A percentile compares a stretch with the other conserved stretches of the same genome.
phyloP scores from a whole-genome alignment of 73 alveolate genomes.

The Paramecium pentaurelia region DNA sequence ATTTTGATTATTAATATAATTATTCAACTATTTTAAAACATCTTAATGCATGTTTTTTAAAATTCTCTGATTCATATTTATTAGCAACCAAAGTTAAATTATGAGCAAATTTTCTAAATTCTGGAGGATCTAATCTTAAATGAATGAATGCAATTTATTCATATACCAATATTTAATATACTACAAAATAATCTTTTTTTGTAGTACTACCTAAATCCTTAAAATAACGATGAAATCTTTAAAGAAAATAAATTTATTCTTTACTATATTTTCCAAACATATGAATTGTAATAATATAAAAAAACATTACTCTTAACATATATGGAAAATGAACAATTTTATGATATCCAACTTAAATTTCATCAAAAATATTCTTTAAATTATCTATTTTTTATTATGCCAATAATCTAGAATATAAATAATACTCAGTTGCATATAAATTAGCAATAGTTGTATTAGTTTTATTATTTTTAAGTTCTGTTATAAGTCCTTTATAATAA shows the following conservation, averaged over 20 bases:
- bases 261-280: neutral
- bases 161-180: neutral
- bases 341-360: neutral
- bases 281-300: neutral
- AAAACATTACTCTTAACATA: slow-evolving; percentile 22
- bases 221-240: slow-evolving; percentile 16
- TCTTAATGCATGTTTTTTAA: slow-evolving; percentile 13
- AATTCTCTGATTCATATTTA: slow-evolving; percentile 19
- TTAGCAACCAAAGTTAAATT: slow-evolving; percentile 22
- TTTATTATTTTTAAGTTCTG: slow-evolving; percentile 26
- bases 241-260: neutral
- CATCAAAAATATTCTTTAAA: slow-evolving; percentile 5
- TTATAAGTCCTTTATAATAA: neutral
- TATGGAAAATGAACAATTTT: neutral
- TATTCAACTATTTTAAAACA: slow-evolving; percentile 23
- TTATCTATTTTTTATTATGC: slow-evolving; percentile 22
- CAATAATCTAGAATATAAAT: slow-evolving; percentile 1
- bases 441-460: neutral
- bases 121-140: slow-evolving; percentile 28
- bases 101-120: slow-evolving; percentile 34
- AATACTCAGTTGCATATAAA: slow-evolving; percentile 18
- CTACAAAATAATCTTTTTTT: neutral
- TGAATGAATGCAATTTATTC: slow-evolving; percentile 25
- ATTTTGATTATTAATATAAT: slow-evolving; percentile 4
- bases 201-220: neutral